Conservation (phyloP, 2,329 filamentous ascomycete species). For the Diatrype stigma region DNA sequence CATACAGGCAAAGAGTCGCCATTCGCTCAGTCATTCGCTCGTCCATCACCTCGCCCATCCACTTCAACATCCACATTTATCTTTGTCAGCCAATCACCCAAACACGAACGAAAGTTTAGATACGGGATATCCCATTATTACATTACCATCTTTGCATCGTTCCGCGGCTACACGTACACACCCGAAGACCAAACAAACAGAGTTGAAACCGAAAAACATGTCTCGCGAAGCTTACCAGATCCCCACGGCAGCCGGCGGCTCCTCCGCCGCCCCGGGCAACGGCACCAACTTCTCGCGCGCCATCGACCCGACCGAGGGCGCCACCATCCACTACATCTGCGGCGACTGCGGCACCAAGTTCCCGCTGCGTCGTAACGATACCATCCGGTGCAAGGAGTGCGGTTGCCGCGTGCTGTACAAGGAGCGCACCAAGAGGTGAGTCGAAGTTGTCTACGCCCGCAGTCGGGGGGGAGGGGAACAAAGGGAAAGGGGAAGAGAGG, state of each 20-base stretch:
- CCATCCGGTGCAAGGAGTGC: slow-evolving; percentile 86
- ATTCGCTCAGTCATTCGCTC: background rate
- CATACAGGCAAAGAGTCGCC: background rate
- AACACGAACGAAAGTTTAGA: no score
- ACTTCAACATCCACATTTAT: background rate
- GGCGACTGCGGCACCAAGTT: slow-evolving; percentile 82
- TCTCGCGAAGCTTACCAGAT: slow-evolving; percentile 77
- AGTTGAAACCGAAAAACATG: slow-evolving; percentile 35
- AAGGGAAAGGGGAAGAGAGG: no score
- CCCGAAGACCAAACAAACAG: background rate
- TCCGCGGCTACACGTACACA: no score
- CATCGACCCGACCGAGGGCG: slow-evolving; percentile 42
- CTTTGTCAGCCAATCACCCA: background rate
- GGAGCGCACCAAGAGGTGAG: slow-evolving; percentile 93
- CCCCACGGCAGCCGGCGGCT: slow-evolving; percentile 49
- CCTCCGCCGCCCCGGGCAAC: slow-evolving; percentile 36
- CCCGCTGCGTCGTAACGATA: slow-evolving; percentile 69
- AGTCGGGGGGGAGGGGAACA: no score
- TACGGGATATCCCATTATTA: no score
- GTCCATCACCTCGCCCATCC: background rate
- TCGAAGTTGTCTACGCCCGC: no score
- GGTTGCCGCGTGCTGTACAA: slow-evolving; percentile 96
- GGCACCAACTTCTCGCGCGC: slow-evolving; percentile 36
- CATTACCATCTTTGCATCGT: no score
- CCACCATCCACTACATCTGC: slow-evolving; percentile 67